Conservation (phyloP, 768 basidiomycete genomes). For the Boletus sensibilis region DNA sequence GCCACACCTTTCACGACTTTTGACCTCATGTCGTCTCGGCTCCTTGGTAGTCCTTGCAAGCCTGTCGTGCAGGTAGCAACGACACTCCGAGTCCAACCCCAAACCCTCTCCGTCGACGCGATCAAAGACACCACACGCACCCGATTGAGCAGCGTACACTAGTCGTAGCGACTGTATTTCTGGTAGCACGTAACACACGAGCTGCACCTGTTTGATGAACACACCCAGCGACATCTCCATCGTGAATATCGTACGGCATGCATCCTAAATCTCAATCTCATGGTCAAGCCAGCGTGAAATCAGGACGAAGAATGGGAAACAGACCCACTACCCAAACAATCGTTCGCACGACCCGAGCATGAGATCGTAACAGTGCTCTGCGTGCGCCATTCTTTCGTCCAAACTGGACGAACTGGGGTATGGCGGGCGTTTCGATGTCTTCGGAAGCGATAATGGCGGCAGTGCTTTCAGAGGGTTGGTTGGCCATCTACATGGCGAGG, state of each 20-base stretch:
- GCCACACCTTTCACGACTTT: too few species aligned
- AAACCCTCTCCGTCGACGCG: too few species aligned
- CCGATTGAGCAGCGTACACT: too few species aligned
- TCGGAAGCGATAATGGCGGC: constrained; percentile 16
- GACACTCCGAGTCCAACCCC: too few species aligned
- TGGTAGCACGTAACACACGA: too few species aligned
- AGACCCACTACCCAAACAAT: constrained; percentile 82
- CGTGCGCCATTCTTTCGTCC: constrained; percentile 42
- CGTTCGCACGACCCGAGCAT: constrained; percentile 85
- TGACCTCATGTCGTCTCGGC: too few species aligned
- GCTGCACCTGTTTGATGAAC: constrained; percentile 85
- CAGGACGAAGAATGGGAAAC: not conserved
- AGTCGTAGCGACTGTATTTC: too few species aligned
- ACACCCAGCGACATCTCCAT: constrained; percentile 86
- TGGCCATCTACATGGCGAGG: constrained; percentile 51
- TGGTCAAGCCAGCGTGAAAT: not conserved
- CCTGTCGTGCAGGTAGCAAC: too few species aligned
- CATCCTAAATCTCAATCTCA: constrained; percentile 50
- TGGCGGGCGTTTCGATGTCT: constrained; percentile 31
- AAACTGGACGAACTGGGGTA: constrained; percentile 28
- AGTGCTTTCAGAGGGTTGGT: constrained; percentile 13
- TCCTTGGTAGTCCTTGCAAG: too few species aligned
- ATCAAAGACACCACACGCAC: too few species aligned
- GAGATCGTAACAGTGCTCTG: constrained; percentile 76
- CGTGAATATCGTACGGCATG: constrained; percentile 88